Evolutionary conservation across 805 yeast species (phyloP).

Genomic region (Candida nitratophila): DNA sequence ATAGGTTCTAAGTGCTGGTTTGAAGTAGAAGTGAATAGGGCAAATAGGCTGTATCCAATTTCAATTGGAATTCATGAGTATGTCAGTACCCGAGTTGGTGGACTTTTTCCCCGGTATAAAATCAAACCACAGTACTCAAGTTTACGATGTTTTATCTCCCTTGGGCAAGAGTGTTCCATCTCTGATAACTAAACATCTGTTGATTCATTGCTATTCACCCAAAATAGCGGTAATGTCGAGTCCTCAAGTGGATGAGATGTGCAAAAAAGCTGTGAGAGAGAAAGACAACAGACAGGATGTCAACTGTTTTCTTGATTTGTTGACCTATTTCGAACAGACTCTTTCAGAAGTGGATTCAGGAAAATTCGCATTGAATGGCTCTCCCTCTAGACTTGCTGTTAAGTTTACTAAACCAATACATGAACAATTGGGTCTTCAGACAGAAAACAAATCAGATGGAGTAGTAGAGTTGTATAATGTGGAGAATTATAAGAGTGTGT

Average conservation of each 20-base stretch:
- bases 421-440: constrained; percentile 17
- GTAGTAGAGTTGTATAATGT: constrained; percentile 15
- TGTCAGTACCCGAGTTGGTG: not conserved
- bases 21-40: no score
- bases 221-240: constrained; percentile 24
- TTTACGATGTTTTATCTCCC: constrained; percentile 10
- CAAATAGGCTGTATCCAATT: no score
- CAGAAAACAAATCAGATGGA: constrained; percentile 9
- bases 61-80: no score
- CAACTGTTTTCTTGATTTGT: constrained; percentile 12
- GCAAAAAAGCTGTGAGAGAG: constrained; percentile 8
- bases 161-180: constrained; percentile 24
- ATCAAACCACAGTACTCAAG: constrained; percentile 13
- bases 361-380: constrained; percentile 3
- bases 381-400: constrained; percentile 14
- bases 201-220: constrained; percentile 24
- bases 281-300: not conserved
- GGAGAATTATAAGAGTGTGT: constrained; percentile 8
- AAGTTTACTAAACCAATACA: constrained; percentile 21
- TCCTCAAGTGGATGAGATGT: constrained; percentile 12
- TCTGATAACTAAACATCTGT: constrained; percentile 18
- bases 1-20: no score
- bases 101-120: constrained; percentile 9
- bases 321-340: constrained; percentile 22
- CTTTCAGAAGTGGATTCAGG: constrained; percentile 15